These are phyloP conservation scores for Lactarius hengduanensis DNA, from an alignment of 768 basidiomycete genomes.

Conservation along the genomic window DNA sequence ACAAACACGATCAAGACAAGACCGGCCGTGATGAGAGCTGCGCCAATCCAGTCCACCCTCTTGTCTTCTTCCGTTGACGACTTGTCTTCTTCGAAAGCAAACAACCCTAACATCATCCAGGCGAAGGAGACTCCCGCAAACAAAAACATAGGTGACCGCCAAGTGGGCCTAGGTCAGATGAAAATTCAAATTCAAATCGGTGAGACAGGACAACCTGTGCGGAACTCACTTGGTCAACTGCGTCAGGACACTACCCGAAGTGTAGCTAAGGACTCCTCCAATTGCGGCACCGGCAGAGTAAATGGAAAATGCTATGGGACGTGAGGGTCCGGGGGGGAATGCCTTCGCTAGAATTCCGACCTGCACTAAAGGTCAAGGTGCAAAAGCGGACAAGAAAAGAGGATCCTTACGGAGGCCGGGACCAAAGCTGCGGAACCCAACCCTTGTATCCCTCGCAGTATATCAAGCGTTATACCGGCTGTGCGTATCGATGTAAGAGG, in stretches of 20 bases:
- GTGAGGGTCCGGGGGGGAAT: conserved; percentile 65
- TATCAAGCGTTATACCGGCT: conserved; percentile 61
- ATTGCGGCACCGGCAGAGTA: conserved; percentile 85
- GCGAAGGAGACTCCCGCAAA: conserved; percentile 54
- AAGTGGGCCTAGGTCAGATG: conserved; percentile 39
- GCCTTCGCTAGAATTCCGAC: conserved; percentile 79
- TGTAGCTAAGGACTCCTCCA: conserved; percentile 68
- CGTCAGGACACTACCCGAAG: conserved; percentile 71
- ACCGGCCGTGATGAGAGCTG: conserved; percentile 59
- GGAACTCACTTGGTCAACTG: conserved; percentile 29
- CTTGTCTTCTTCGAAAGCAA: conserved; percentile 62
- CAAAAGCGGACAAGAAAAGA: conserved; percentile 6
- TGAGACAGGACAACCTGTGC: not conserved
- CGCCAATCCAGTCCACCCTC: conserved; percentile 78
- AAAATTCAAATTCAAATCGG: not conserved
- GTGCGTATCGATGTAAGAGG: not conserved
- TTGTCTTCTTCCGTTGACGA: conserved; percentile 35
- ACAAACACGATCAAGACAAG: conserved; percentile 72
- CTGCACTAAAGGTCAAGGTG: conserved; percentile 36
- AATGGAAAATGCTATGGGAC: conserved; percentile 77
- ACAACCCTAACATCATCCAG: conserved; percentile 50
- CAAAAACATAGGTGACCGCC: conserved; percentile 69
- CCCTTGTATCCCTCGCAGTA: conserved; percentile 78
- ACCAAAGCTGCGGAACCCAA: conserved; percentile 75
- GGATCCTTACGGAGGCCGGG: conserved; percentile 59